Base-by-base conservation (phyloP, 139 green algal species). In the Helicosporidium sp. region DNA sequence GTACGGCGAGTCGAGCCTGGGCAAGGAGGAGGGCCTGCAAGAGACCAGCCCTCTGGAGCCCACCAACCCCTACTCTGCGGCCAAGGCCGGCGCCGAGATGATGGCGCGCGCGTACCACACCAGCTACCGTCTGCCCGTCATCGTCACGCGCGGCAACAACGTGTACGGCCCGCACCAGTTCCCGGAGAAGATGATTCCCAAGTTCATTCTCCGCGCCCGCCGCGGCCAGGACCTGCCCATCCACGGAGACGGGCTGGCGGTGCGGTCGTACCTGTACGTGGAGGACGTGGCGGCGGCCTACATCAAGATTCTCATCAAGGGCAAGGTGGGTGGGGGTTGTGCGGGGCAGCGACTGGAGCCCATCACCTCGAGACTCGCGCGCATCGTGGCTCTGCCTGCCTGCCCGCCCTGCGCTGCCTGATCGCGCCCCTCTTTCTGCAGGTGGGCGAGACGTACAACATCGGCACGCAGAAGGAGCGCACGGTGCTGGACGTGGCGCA, bases 11-110 rank as follows among this genome's bases (percentile, higher is more conserved):
- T 73, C 61, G 12, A 76, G 60, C 52, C 46, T 85, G 41, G 78
- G 72, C 29, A 76, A 26, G 73, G 70, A 15, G 64, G 40, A 57
- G 70, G 76, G 78, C 4, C 59, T 86, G 7, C 43, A 70, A 20
- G 86, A 96, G 74, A 61, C 54, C 58, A 78, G 60, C 51, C 59
- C 72, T 16, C 53, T 97, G 46, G 78, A 92, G 46, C 89, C 89
- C 5, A 98, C 89, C 46, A 98, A 98, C 69, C 89, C 89, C n/a
- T 98, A 98, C 69, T 91, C 82, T 1, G 88, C 88, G 0, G 88
- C 85, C 51, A 97, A 92, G 68, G 82, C 82, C 26, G 89, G 84
- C 24, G 89, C 88, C 18, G 89, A 98, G 67, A 95, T 98, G 78
- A 77, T 97, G 60, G 78, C 78, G 36, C 85, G 82, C 52, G 79